Evolutionary conservation across 2,329 filamentous ascomycete genomes (phyloP).

Genomic region (Xylaria sp.): DNA sequence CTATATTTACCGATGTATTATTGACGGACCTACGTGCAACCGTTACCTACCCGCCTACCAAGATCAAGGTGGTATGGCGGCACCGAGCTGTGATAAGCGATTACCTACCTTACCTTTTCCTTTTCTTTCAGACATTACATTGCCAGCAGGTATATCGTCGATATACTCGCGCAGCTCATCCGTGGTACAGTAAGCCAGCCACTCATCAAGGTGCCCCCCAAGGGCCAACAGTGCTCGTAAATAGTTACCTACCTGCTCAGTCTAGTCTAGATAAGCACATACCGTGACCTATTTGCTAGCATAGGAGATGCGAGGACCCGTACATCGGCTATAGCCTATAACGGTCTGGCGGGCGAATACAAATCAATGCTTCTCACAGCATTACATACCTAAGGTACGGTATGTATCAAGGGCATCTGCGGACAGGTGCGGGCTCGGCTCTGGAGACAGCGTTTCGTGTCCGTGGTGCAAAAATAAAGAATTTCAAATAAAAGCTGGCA

Average conservation of each 20-base stretch:
- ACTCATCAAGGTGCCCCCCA: not conserved
- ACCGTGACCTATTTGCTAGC: not conserved
- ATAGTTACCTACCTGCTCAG: not conserved
- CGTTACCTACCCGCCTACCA: not conserved
- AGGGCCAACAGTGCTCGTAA: not conserved
- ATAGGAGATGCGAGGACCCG: not conserved
- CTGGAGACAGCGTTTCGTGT: slow-evolving; percentile 25
- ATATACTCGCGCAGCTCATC: not conserved
- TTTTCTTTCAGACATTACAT: not conserved
- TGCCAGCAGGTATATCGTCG: not conserved
- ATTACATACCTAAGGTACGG: too few relatives aligned
- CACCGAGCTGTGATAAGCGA: not conserved
- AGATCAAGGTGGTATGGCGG: not conserved
- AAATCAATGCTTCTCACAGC: slow-evolving; percentile 13
- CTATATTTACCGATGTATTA: slow-evolving; percentile 17
- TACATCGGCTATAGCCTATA: not conserved
- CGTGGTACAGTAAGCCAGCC: slow-evolving; percentile 28
- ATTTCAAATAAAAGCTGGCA: slow-evolving; percentile 34
- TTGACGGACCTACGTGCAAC: not conserved
- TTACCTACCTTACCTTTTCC: not conserved
- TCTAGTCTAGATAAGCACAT: not conserved
- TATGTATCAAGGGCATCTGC: slow-evolving; percentile 8
- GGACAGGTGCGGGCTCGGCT: slow-evolving; percentile 30
- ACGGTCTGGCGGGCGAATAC: slow-evolving; percentile 10
- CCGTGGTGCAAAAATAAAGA: slow-evolving; percentile 21